Evolutionary conservation across 345 rosid genomes (phyloP).

Genomic region (Rhizophora apiculata): DNA sequence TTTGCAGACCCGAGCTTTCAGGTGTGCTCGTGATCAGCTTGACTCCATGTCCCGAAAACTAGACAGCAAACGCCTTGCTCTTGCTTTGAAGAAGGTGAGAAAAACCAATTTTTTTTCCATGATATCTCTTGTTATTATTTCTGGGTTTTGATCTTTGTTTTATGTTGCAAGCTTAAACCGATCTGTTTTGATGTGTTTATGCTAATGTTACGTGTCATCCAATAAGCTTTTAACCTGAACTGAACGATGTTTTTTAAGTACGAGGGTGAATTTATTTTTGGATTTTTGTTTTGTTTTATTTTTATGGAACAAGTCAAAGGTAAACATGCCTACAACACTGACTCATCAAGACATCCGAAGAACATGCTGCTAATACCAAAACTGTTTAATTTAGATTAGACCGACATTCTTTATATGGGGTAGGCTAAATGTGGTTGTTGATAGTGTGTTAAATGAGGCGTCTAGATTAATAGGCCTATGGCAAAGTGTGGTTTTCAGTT

Average conservation of each 20-base stretch:
- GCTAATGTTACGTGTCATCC: neutral
- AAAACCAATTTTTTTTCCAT: neutral
- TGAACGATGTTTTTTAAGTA: too few relatives aligned
- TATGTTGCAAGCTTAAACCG: neutral
- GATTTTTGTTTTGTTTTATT: too few relatives aligned
- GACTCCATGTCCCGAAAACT: constrained; percentile 73
- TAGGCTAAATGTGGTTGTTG: too few relatives aligned
- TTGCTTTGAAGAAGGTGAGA: constrained; percentile 78
- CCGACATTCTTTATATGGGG: too few relatives aligned
- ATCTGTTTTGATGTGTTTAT: neutral
- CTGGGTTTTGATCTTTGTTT: neutral
- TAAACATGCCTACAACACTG: too few relatives aligned
- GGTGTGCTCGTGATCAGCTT: constrained; percentile 70
- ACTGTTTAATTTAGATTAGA: too few relatives aligned
- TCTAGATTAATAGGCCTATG: neutral
- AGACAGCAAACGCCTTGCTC: constrained; percentile 88
- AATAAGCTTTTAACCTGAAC: too few relatives aligned
- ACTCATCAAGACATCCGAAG: too few relatives aligned
- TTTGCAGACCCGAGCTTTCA: constrained; percentile 67
- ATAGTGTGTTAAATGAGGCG: too few relatives aligned
- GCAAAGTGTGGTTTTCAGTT: neutral
- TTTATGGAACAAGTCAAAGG: too few relatives aligned
- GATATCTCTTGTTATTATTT: neutral
- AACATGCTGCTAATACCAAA: too few relatives aligned
- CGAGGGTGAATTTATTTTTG: too few relatives aligned